These are phyloP conservation scores for Triticum dicoccoides DNA, from an alignment of 176 grass and related monocot genomes.

Conservation along the genomic window DNA sequence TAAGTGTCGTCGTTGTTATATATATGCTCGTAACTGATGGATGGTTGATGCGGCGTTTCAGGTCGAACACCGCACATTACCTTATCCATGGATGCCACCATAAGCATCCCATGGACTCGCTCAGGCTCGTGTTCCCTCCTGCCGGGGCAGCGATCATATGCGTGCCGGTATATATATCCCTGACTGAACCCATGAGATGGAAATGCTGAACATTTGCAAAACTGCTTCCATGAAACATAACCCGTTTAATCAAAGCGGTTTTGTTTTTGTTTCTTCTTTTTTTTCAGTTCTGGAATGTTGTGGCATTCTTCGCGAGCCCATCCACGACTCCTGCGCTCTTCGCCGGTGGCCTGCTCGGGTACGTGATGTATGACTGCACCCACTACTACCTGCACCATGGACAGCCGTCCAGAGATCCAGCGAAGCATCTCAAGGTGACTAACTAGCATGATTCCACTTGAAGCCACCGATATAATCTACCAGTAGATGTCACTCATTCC, in stretches of 20 bases:
- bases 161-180: conserved; percentile 59
- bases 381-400: conserved; percentile 95
- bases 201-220: not conserved
- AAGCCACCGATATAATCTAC: conserved; percentile 1
- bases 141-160: conserved; percentile 75
- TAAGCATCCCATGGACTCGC: conserved; percentile 91
- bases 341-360: conserved; percentile 81
- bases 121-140: conserved; percentile 91
- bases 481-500: not conserved
- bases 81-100: conserved; percentile 97
- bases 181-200: not conserved
- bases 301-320: conserved; percentile 52
- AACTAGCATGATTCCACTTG: conserved; percentile 1
- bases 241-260: not conserved
- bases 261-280: not conserved
- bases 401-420: conserved; percentile 70
- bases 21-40: not conserved
- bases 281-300: conserved; percentile 86
- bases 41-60: conserved; percentile 24
- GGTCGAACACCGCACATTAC: conserved; percentile 85
- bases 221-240: not conserved
- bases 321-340: conserved; percentile 73
- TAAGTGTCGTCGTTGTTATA: no score
- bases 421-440: conserved; percentile 76
- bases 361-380: conserved; percentile 94